phyloP scores from a whole-genome alignment of 2,329 filamentous ascomycete genomes.

The Xylariales sp. region DNA sequence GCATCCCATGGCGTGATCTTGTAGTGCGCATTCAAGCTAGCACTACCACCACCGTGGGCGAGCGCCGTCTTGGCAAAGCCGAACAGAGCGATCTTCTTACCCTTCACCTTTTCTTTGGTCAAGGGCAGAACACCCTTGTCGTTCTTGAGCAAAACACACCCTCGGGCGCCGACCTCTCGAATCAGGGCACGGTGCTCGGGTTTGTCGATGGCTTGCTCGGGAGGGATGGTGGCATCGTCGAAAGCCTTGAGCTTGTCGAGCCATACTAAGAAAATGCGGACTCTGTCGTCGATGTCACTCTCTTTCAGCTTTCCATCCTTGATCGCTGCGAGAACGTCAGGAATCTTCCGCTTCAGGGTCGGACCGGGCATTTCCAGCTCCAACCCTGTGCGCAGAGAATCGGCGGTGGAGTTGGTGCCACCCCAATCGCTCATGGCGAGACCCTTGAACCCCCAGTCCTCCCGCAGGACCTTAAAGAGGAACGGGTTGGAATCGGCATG shows the following conservation, averaged over 20 bases:
- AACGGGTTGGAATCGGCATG: constrained; percentile 36
- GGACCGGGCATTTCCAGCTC: constrained; percentile 27
- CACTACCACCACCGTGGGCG: constrained; percentile 12
- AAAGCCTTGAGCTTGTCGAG: constrained; percentile 18
- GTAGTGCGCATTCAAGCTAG: constrained; percentile 11
- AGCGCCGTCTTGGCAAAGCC: constrained; percentile 13
- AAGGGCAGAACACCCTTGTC: constrained; percentile 50
- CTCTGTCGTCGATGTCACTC: constrained; percentile 18
- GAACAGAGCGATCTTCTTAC: constrained; percentile 12
- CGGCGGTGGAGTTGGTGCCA: constrained; percentile 27
- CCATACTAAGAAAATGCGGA: constrained; percentile 24
- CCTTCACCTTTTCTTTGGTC: constrained; percentile 32
- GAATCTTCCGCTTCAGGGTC: constrained; percentile 7
- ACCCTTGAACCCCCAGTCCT: constrained; percentile 40
- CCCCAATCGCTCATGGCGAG: constrained; percentile 45
- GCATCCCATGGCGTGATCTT: constrained; percentile 12
- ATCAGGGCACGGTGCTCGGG: constrained; percentile 35
- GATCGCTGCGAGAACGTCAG: constrained; percentile 20
- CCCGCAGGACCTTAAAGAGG: constrained; percentile 33
- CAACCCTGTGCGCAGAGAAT: constrained; percentile 22
- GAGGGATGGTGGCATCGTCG: constrained; percentile 14
- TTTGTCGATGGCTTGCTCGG: constrained; percentile 23
- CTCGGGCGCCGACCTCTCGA: constrained; percentile 50
- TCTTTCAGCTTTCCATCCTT: constrained; percentile 14
- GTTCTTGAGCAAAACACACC: constrained; percentile 62